Evolutionary conservation across 208 protist species (phyloP), one percentile per base, ranked within the genome.

Genomic region (Leishmania lainsoni): DNA sequence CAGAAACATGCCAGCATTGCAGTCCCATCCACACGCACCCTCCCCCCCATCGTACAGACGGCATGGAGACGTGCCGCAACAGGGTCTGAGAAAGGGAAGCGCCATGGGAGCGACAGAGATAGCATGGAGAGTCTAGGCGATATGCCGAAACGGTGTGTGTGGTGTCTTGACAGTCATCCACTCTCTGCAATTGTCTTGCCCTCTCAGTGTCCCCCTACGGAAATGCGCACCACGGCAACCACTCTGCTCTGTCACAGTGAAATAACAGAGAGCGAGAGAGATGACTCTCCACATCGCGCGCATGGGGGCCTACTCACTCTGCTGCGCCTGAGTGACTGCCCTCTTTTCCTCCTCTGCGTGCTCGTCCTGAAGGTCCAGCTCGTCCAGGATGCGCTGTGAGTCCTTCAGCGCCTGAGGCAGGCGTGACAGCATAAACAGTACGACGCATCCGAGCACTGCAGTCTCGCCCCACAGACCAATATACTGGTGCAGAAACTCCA

Each of bases 391-490:
- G 17, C 84, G 78, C 54, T 89, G 49, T 29, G 91, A 90, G 65
- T 95, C 92, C 81, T 88, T 77, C 72, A 97, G 76, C 12, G 89
- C 88, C 6, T 63, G 73, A 17, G 93, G 93, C 65, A 97, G 73
- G n/a, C 88, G 86, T 16, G 83, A 85, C 42, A 97, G 87, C n/a
- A 95, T 75, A 77, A 91, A 85, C 12, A 83, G 75, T 14, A 95
- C 75, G 20, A 94, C 85, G 58, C 73, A 39, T 52, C 90, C 48
- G 4, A 97, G 86, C 10, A 96, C 91, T 49, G 87, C 48, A 1
- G 89, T 91, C 81, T 97, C 94, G 29, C 90, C 93, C 91, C 91
- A 96, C 54, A 93, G 75, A 32, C 93, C 93, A 79, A 96, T 91
- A 63, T 90, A 87, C 29, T 86, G 58, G 78, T 96, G 87, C 45